These are phyloP conservation scores for Aspergillus latus DNA, from an alignment of 2,329 filamentous ascomycete species.

Conservation along the genomic window DNA sequence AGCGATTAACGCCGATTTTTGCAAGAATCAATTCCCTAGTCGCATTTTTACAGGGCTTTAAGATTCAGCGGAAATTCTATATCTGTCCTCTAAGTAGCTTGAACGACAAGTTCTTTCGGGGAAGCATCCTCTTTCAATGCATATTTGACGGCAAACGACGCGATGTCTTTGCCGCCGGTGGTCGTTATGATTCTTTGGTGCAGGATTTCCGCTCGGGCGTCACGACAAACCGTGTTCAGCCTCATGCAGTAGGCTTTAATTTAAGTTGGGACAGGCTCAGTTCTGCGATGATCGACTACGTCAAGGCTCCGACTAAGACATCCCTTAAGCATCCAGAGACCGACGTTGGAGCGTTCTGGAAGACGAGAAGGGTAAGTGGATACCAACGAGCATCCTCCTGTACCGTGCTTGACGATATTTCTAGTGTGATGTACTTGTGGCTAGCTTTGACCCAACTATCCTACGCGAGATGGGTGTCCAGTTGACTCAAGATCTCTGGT, in stretches of 20 bases:
- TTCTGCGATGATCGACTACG: constrained; percentile 57
- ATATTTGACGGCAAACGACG: constrained; percentile 77
- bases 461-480: constrained; percentile 75
- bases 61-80: constrained; percentile 74
- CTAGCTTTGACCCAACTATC: constrained; percentile 77
- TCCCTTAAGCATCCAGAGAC: constrained; percentile 70
- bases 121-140: constrained; percentile 86
- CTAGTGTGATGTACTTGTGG: constrained; percentile 83
- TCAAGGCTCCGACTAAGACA: constrained; percentile 48
- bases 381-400: not conserved
- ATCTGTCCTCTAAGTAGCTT: constrained; percentile 82
- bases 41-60: constrained; percentile 72
- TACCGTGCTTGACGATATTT: not conserved
- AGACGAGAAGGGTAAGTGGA: constrained; percentile 59
- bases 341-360: constrained; percentile 61
- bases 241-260: constrained; percentile 89
- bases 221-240: constrained; percentile 60
- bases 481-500: constrained; percentile 76
- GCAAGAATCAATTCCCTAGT: constrained; percentile 78
- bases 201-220: constrained; percentile 75
- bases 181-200: constrained; percentile 87
- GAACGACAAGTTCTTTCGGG: constrained; percentile 89
- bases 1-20: constrained; percentile 58
- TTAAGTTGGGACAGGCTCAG: constrained; percentile 82
- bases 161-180: constrained; percentile 89